phyloP scores from a whole-genome alignment of 2,329 filamentous ascomycete genomes.

The Drechslerella stenobrocha region DNA sequence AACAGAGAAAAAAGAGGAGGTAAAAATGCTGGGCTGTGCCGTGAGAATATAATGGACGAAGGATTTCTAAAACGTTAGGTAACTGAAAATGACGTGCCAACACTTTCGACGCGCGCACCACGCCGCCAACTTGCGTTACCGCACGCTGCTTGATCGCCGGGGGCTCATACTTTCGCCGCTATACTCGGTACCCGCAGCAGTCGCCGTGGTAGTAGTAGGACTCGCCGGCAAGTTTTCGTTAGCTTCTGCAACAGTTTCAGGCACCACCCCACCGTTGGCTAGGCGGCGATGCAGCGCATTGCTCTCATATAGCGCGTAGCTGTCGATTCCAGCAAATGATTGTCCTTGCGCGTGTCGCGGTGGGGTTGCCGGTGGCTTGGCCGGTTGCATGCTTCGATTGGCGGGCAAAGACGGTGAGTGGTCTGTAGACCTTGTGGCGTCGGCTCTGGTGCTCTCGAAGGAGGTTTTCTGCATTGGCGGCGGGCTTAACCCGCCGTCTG shows the following conservation, averaged over 20 bases:
- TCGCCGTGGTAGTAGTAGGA: conserved; percentile 27
- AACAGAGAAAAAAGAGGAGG: no score
- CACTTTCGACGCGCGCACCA: background rate
- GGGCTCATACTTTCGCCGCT: conserved; percentile 28
- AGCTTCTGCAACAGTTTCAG: conserved; percentile 36
- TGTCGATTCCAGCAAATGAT: conserved; percentile 9
- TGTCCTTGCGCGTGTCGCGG: conserved; percentile 26
- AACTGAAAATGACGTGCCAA: conserved; percentile 3
- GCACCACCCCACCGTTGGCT: conserved; percentile 15
- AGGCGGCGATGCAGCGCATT: conserved; percentile 14
- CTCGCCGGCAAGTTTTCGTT: conserved; percentile 26
- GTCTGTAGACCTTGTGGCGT: conserved; percentile 8
- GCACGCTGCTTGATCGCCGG: background rate
- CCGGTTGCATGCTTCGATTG: conserved; percentile 17
- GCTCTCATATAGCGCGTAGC: background rate
- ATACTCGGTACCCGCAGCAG: conserved; percentile 19
- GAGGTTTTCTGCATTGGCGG: conserved; percentile 42
- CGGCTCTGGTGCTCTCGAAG: conserved; percentile 27
- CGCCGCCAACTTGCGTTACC: conserved; percentile 1
- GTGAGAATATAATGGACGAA: background rate
- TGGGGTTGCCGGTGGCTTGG: conserved; percentile 31
- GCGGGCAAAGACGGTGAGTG: background rate
- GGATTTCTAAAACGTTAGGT: no score
- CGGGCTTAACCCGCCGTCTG: conserved; percentile 36
- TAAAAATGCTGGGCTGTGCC: background rate